A percentile compares a stretch with the other conserved stretches of the same genome.
Evolutionary conservation across 1,139 yeast species (phyloP).

Genomic region (Tardiomyces blankii): DNA sequence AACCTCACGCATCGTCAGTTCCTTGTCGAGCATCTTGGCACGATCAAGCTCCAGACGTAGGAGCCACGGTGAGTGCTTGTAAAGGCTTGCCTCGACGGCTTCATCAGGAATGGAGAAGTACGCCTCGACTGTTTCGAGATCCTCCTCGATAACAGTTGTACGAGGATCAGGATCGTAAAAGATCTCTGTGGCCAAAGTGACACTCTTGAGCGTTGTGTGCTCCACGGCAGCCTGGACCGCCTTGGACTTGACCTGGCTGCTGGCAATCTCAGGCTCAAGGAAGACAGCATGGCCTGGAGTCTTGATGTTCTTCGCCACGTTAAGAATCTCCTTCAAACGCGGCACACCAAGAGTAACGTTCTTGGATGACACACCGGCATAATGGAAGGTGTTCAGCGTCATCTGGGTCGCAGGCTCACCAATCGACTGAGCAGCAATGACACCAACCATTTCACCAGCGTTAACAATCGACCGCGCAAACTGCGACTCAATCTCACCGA

Average conservation of each 20-base stretch:
- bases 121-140: constrained; percentile 92
- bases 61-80: constrained; percentile 96
- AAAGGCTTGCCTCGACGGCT: constrained; percentile 85
- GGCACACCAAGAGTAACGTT: constrained; percentile 99
- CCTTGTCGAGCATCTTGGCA: constrained; percentile 97
- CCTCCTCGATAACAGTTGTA: constrained; percentile 90
- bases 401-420: constrained; percentile 99
- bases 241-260: constrained; percentile 89
- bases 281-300: constrained; percentile 97
- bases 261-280: constrained; percentile 66
- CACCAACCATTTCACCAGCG: constrained; percentile 99
- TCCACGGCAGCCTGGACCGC: constrained; percentile 94
- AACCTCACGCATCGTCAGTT: constrained; percentile 95
- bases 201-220: constrained; percentile 89
- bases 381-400: constrained; percentile 99
- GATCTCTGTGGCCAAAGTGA: constrained; percentile 95
- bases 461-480: constrained; percentile 89
- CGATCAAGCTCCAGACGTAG: constrained; percentile 94
- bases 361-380: constrained; percentile 99
- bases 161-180: constrained; percentile 98
- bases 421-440: constrained; percentile 96
- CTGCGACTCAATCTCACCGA: constrained; percentile 89
- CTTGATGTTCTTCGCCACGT: constrained; percentile 95
- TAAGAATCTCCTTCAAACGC: constrained; percentile 96
- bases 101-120: constrained; percentile 97